Conservation (phyloP, 2,329 filamentous ascomycete genomes). For the Sporothrix protearum region DNA sequence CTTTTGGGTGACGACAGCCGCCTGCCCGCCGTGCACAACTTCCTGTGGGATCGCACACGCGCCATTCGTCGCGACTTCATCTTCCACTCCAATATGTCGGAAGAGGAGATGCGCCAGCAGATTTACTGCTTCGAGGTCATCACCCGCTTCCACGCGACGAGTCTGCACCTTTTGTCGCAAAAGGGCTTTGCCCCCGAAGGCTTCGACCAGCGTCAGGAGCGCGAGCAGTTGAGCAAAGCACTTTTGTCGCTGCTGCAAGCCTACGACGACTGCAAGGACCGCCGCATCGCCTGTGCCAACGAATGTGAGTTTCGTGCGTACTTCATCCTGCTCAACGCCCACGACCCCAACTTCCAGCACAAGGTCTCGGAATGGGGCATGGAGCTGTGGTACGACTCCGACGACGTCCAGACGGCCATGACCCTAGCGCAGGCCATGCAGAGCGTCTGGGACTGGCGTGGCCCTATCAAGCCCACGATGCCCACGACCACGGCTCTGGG, state of each 20-base stretch:
- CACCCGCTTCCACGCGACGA: slow-evolving; percentile 62
- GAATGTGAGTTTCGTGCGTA: slow-evolving; percentile 65
- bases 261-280: slow-evolving; percentile 62
- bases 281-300: slow-evolving; percentile 56
- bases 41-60: slow-evolving; percentile 65
- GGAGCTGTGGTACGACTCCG: slow-evolving; percentile 52
- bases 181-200: slow-evolving; percentile 54
- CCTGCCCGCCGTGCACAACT: slow-evolving; percentile 56
- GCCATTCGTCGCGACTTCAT: slow-evolving; percentile 66
- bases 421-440: slow-evolving; percentile 59
- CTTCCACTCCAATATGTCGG: slow-evolving; percentile 59
- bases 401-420: slow-evolving; percentile 59
- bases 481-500: slow-evolving; percentile 49
- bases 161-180: slow-evolving; percentile 60
- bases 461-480: slow-evolving; percentile 52
- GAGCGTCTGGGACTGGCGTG: slow-evolving; percentile 54
- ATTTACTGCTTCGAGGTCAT: slow-evolving; percentile 65
- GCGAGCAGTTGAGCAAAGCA: slow-evolving; percentile 64
- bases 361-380: slow-evolving; percentile 54
- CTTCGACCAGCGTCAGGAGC: slow-evolving; percentile 64
- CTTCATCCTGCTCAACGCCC: slow-evolving; percentile 59
- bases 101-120: slow-evolving; percentile 55
- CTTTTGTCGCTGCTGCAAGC: slow-evolving; percentile 62
- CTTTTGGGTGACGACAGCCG: slow-evolving; percentile 53
- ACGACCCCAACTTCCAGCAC: slow-evolving; percentile 56